These are phyloP conservation scores for Torulaspora microellipsoides DNA, from an alignment of 805 yeast genomes.

Conservation along the genomic window DNA sequence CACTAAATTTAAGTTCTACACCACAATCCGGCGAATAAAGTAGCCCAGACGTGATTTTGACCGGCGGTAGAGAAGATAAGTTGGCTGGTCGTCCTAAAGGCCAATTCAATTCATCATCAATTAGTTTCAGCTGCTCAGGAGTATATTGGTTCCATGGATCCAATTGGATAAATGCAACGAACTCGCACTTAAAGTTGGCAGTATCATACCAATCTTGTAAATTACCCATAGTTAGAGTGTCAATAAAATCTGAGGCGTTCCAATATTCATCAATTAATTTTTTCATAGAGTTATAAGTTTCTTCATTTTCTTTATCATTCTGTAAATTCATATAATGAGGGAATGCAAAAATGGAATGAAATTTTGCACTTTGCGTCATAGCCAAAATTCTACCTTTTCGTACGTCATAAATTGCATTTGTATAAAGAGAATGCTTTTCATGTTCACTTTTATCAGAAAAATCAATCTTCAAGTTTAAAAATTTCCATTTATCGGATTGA, in stretches of 20 bases:
- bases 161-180: conserved; percentile 61
- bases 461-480: conserved; percentile 35
- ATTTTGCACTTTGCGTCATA: conserved; percentile 58
- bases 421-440: conserved; percentile 45
- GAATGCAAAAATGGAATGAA: conserved; percentile 55
- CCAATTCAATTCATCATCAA: conserved; percentile 66
- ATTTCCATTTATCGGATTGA: conserved; percentile 37
- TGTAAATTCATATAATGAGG: conserved; percentile 46
- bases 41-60: conserved; percentile 52
- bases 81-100: conserved; percentile 81
- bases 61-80: conserved; percentile 44
- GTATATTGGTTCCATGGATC: conserved; percentile 52
- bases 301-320: conserved; percentile 39
- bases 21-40: conserved; percentile 92
- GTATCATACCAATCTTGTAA: conserved; percentile 30
- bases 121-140: conserved; percentile 46
- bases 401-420: conserved; percentile 64
- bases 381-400: conserved; percentile 58
- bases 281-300: conserved; percentile 43
- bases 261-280: conserved; percentile 41
- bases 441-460: conserved; percentile 44
- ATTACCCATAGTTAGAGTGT: conserved; percentile 44
- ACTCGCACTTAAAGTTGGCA: conserved; percentile 57
- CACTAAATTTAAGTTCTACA: conserved; percentile 40
- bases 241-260: conserved; percentile 41